phyloP scores from a whole-genome alignment of 2,329 filamentous ascomycete species.

The Fusarium longipes region DNA sequence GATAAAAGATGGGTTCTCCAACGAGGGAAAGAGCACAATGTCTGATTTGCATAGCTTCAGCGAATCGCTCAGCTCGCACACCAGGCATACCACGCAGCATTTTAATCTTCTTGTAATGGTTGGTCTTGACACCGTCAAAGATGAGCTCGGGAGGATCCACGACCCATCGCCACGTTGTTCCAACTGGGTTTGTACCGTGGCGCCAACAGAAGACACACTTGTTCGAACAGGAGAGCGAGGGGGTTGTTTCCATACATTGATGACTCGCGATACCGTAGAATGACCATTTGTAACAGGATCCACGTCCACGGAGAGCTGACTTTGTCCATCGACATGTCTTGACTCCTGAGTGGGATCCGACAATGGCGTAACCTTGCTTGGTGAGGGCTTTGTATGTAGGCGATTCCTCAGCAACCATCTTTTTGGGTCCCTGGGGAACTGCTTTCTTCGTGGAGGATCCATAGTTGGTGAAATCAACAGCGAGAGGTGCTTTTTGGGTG shows the following conservation, averaged over 20 bases:
- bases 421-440: conserved; percentile 69
- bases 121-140: conserved; percentile 88
- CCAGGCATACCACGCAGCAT: conserved; percentile 95
- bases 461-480: conserved; percentile 88
- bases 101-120: conserved; percentile 97
- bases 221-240: conserved; percentile 94
- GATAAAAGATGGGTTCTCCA: conserved; percentile 98
- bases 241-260: conserved; percentile 98
- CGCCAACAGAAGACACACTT: conserved; percentile 99
- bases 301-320: conserved; percentile 90
- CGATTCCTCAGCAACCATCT: conserved; percentile 93
- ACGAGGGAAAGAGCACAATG: conserved; percentile 94
- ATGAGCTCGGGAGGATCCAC: conserved; percentile 92
- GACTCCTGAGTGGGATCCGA: conserved; percentile 94
- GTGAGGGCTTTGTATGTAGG: conserved; percentile 90
- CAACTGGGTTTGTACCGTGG: conserved; percentile 95
- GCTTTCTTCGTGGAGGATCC: conserved; percentile 62
- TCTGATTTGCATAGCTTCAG: conserved; percentile 90
- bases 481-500: conserved; percentile 63
- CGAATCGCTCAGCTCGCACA: conserved; percentile 89
- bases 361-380: conserved; percentile 95
- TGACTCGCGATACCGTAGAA: conserved; percentile 98
- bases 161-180: conserved; percentile 96
- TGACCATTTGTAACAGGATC: conserved; percentile 97
- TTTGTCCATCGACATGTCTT: conserved; percentile 99